Evolutionary conservation across 2,329 filamentous ascomycete species (phyloP), one percentile per base, ranked within the genome.

Genomic region (Coleophoma crateriformis): DNA sequence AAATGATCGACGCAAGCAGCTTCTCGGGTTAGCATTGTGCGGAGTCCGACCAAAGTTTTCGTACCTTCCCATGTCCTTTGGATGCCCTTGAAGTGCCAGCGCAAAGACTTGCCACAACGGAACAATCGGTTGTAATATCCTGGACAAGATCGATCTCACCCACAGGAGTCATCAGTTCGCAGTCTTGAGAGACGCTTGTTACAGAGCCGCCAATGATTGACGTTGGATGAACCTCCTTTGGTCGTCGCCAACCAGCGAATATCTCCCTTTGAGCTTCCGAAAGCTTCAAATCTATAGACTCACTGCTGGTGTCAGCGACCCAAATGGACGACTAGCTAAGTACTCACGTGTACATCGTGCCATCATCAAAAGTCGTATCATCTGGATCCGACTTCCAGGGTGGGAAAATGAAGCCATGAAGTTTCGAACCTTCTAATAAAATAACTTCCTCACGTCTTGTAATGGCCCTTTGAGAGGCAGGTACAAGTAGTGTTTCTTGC

Each of bases 91-190:
- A 84, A 52, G 86, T 84, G 20, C 82, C 85, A 22, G 91, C 90
- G 64, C 91, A 96, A 6, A 99, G 76, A 65, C 94, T 96, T 14
- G 94, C 94, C 27, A 99, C 92, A 3, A 99, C 92, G 1, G 94
- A 97, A 64, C 94, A 99, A 66, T 99, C 94, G 1, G 92, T 95
- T 5, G 92, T 91, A 51, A 95, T 84, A 67, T 99, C 94, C 68
- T 99, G 94, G 3, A 96, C 90, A 7, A 99, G 78, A 67, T 99
- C 92, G 53, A 88, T 82, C 13, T 79, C 76, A 8, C 75, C 69
- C 7, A 70, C 68, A 14, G 77, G 72, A 43, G 71, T 67, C 82
- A 88, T 88, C 11, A 79, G 70, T 13, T 74, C 50, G 13, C 66
- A 59, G 19, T 62, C 76, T 40, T 47, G 34, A 19, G 46, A 47